A percentile compares a stretch with the other conserved stretches of the same genome.
phyloP scores from a whole-genome alignment of 768 basidiomycete species.

The Lactarius psammicola region DNA sequence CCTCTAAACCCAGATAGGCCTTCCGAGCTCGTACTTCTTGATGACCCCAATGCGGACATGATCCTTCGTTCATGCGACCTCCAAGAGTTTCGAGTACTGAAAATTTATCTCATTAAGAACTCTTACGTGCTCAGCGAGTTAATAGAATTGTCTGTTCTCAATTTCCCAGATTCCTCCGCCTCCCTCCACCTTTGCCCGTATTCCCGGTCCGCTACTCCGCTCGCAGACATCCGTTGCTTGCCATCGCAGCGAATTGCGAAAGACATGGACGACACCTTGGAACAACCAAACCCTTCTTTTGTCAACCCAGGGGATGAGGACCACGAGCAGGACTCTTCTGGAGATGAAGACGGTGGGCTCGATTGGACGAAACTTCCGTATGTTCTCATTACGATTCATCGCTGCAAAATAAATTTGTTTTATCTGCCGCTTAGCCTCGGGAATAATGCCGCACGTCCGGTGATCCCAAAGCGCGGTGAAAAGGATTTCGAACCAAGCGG shows the following conservation, averaged over 20 bases:
- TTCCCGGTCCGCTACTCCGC: background rate
- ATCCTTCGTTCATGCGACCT: no score
- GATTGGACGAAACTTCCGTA: slow-evolving; percentile 83
- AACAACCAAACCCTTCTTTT: slow-evolving; percentile 38
- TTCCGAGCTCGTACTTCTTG: no score
- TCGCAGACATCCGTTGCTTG: background rate
- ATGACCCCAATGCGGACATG: no score
- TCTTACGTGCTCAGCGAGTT: no score
- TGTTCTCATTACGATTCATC: slow-evolving; percentile 25
- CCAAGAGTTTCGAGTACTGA: no score
- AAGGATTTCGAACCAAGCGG: slow-evolving; percentile 94
- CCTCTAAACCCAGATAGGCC: no score
- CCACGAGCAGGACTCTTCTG: slow-evolving; percentile 51
- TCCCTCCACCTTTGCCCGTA: no score
- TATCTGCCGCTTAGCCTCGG: background rate
- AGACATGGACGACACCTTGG: slow-evolving; percentile 62
- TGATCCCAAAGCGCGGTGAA: slow-evolving; percentile 94
- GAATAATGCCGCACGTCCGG: slow-evolving; percentile 47
- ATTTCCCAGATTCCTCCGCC: no score
- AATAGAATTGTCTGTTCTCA: no score
- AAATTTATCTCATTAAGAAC: no score
- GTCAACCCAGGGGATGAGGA: slow-evolving; percentile 42
- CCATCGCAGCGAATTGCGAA: no score
- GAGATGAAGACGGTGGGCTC: slow-evolving; percentile 72
- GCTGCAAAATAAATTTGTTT: background rate